Evolutionary conservation across 1,284 basidiomycete genomes (phyloP).

Genomic region (Afroboletus lepidellus): DNA sequence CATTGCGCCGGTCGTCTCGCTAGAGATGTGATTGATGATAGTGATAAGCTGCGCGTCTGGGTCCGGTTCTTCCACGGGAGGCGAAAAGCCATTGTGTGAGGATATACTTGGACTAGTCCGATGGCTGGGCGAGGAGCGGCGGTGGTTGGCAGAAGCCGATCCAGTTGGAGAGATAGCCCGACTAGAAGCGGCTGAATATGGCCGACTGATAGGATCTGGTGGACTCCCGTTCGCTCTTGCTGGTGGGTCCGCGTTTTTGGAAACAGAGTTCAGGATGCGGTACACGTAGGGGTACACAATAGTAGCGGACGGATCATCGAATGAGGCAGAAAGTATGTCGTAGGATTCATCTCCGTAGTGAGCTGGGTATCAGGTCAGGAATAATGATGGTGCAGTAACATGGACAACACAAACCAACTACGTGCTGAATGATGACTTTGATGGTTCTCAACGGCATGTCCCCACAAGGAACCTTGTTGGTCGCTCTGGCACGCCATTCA

Average conservation of each 20-base stretch:
- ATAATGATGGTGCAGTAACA: constrained; percentile 9
- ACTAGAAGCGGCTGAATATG: constrained; percentile 57
- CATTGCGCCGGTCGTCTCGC: constrained; percentile 78
- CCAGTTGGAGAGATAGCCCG: constrained; percentile 64
- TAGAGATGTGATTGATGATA: constrained; percentile 90
- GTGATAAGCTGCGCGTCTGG: constrained; percentile 75
- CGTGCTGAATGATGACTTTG: constrained; percentile 96
- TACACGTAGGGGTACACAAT: constrained; percentile 85
- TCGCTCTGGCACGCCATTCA: constrained; percentile 91
- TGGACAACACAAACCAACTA: constrained; percentile 70
- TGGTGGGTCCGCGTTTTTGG: constrained; percentile 41
- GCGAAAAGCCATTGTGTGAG: constrained; percentile 52
- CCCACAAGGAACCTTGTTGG: constrained; percentile 88
- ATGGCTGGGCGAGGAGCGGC: constrained; percentile 58
- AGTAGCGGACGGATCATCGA: constrained; percentile 80
- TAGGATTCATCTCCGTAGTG: constrained; percentile 81
- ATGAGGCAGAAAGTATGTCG: constrained; percentile 73
- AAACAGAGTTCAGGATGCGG: constrained; percentile 73
- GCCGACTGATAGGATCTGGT: constrained; percentile 41
- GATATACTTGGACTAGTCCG: constrained; percentile 64
- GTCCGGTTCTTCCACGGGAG: constrained; percentile 69
- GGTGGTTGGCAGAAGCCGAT: constrained; percentile 52
- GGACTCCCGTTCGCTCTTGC: constrained; percentile 41
- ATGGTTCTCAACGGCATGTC: constrained; percentile 97
- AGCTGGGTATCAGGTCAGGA: constrained; percentile 46